Base-by-base conservation (phyloP, 2,329 filamentous ascomycete species). In the Fusarium brevicatenulatum region DNA sequence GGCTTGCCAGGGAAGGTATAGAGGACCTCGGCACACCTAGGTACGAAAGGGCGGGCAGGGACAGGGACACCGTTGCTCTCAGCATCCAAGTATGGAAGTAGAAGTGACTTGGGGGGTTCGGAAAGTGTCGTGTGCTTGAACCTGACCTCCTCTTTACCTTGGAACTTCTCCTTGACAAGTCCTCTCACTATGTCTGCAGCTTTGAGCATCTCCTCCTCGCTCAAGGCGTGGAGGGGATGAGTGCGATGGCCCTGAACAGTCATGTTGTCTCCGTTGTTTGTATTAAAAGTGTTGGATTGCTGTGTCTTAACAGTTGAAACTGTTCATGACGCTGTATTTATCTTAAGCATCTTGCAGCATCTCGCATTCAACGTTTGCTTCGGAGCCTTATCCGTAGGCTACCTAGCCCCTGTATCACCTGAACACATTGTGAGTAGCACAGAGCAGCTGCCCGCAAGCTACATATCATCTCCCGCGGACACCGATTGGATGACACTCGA, bases 321-420 rank as follows among this genome's bases (percentile, higher is more conserved):
- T 37, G 11, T 52, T 21, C n/a, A 37, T 28, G 0, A 21, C n/a
- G 7, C 7, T 15, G n/a, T 52, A 25, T 53, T 37, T 53, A 53
- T 53, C n/a, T 28, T 28, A 21, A 3, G 9, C 6, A 9, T 36
- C 6, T 13, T 8, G n/a, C 4, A 15, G 5, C 21, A 28, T 21
- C 8, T 28, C 13, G n/a, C 12, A 13, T 15, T 15, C 7, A 21
- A 9, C 4, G 0, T 9, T 37, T 16, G 2, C 12, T 28, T 2
- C 2, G 9, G 15, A 28, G 37, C 34, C 5, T 37, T 53, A 37
- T 37, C 34, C 8, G 13, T 34, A 34, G 32, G 32, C 32, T 34
- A 34, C 13, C 9, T 5, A 28, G 12, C 23, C 4, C 21, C 23
- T 9, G 6, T 37, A 16, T 37, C 23, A 53, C n/a, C 49, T 16